Evolutionary conservation across 441 rosid species (phyloP), one percentile per base, ranked within the genome.

Genomic region (Adansonia madagascariensis): DNA sequence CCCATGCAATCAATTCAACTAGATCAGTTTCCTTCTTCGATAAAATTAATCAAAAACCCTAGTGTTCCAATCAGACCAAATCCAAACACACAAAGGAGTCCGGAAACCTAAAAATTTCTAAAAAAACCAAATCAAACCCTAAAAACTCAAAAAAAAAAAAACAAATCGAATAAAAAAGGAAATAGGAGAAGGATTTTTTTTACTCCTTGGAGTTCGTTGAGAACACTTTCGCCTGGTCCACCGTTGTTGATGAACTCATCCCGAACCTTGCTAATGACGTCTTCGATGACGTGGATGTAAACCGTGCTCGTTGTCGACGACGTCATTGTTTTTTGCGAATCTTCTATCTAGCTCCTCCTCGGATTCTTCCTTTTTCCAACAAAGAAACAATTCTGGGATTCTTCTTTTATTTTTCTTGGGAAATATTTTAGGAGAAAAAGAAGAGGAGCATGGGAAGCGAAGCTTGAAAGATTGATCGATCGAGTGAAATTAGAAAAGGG

Each of bases 151-250:
- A 24, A 18, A 59, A 0, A 4, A n/a, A 41, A 24, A 18, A 59
- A 0, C 1, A n/a, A 20, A 35, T 49, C 8, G 27, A 65, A 62
- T 62, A 44, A 44, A 11, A 31, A 59, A 8, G 20, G 20, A 41
- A 50, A 79, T 0, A 9, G 22, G 56, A 22, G 62, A 17, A 65
- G 52, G 15, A 68, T 7, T 20, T 84, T 7, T 20, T 85, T 90
- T 88, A 97, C 99, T 83, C 91, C 97, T 89, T 97, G 98, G 60
- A 97, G 98, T 82, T 94, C 98, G 73, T 15, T 79, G 80, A 97
- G 98, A 74, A 93, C 97, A 80, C 82, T 78, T 82, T 94, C 98
- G 52, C 98, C 97, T 0, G 98, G 94, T 9, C 97, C 98, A 39
- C 95, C 94, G 84, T 84, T 89, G 84, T 82, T 83, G 79, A 89